These are phyloP conservation scores for Calonectria fujianensis DNA, from an alignment of 2,329 filamentous ascomycete genomes.

Conservation along the genomic window DNA sequence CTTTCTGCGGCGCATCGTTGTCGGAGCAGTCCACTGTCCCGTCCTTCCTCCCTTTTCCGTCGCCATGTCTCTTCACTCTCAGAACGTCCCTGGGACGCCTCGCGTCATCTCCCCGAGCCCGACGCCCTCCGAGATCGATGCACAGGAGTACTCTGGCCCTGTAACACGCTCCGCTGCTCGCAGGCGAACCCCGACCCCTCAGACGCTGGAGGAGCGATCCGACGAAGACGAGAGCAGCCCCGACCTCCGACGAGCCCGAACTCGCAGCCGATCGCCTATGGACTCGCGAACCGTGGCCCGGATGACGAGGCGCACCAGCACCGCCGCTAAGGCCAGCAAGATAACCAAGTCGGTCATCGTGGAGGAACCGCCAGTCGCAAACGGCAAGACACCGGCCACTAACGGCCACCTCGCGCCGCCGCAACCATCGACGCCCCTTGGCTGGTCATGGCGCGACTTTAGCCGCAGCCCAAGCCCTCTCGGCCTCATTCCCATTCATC, in stretches of 20 bases:
- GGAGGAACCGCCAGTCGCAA: constrained; percentile 53
- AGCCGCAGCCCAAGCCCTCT: constrained; percentile 94
- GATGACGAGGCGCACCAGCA: constrained; percentile 70
- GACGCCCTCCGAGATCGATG: constrained; percentile 66
- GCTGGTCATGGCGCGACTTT: constrained; percentile 89
- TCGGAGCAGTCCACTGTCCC: constrained; percentile 74
- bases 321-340: constrained; percentile 57
- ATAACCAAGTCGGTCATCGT: constrained; percentile 47
- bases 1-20: constrained; percentile 69
- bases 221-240: constrained; percentile 69
- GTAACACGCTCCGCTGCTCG: constrained; percentile 83
- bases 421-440: constrained; percentile 71
- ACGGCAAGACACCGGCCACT: constrained; percentile 58
- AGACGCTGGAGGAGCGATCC: constrained; percentile 75
- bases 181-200: constrained; percentile 74
- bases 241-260: constrained; percentile 77
- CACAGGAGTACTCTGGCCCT: constrained; percentile 78
- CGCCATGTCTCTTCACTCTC: constrained; percentile 71
- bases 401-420: constrained; percentile 85
- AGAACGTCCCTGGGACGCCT: constrained; percentile 83
- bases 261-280: constrained; percentile 82
- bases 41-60: constrained; percentile 76
- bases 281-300: constrained; percentile 70
- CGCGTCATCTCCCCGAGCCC: constrained; percentile 94
- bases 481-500: constrained; percentile 95